phyloP scores from a whole-genome alignment of 805 yeast species.

The Phaffomyces thermotolerans region DNA sequence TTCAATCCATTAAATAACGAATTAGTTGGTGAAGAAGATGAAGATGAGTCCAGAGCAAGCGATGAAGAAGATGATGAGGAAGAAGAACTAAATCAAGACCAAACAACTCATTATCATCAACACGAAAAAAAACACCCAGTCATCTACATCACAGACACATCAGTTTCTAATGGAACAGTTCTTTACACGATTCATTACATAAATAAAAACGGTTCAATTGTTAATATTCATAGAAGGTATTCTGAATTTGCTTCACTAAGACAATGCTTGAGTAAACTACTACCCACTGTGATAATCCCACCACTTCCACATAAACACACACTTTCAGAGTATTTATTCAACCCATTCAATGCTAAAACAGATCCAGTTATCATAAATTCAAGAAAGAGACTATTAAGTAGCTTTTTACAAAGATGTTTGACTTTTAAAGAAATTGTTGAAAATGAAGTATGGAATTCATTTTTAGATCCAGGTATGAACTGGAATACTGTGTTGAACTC shows the following conservation, averaged over 20 bases:
- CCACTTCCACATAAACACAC: constrained; percentile 91
- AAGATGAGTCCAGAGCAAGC: background rate
- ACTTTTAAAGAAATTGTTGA: constrained; percentile 1
- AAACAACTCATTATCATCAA: too few relatives aligned
- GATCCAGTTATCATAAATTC: constrained; percentile 48
- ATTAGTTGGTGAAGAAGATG: background rate
- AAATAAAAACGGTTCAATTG: constrained; percentile 3
- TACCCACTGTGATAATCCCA: constrained; percentile 80
- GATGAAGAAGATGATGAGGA: background rate
- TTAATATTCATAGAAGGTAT: constrained; percentile 69
- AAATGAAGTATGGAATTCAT: constrained; percentile 52
- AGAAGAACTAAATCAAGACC: background rate
- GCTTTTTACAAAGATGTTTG: constrained; percentile 72
- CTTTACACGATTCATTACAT: constrained; percentile 69
- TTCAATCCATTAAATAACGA: background rate
- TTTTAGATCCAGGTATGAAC: constrained; percentile 76
- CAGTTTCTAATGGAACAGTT: constrained; percentile 53
- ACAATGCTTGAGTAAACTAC: constrained; percentile 57
- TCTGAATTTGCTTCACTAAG: constrained; percentile 87
- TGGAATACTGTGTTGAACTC: constrained; percentile 70
- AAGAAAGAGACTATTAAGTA: constrained; percentile 66
- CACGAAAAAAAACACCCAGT: background rate
- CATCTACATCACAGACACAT: constrained; percentile 49
- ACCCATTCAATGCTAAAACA: constrained; percentile 36
- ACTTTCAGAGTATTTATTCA: constrained; percentile 37